These are phyloP conservation scores for Citrullus amarus DNA, from an alignment of 306 rosid genomes.

Conservation along the genomic window DNA sequence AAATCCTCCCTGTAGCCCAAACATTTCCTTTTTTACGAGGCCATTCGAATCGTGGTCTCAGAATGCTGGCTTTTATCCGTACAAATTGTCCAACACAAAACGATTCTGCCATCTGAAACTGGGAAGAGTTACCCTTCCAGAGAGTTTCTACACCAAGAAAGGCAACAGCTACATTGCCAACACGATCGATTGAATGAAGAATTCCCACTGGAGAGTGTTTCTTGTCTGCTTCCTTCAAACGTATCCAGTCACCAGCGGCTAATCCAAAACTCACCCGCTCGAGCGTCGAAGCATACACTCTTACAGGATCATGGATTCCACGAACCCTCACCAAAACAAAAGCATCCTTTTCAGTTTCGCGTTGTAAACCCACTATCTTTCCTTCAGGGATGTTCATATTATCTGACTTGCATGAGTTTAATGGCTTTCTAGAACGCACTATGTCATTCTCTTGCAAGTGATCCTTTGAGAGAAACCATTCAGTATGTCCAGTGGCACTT, in stretches of 20 bases:
- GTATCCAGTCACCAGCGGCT: slow-evolving; percentile 79
- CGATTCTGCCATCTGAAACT: slow-evolving; percentile 66
- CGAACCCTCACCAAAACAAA: slow-evolving; percentile 68
- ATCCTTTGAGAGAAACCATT: slow-evolving; percentile 82
- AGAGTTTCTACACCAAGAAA: slow-evolving; percentile 66
- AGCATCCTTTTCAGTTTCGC: slow-evolving; percentile 31
- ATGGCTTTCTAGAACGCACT: slow-evolving; percentile 73
- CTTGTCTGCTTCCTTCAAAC: slow-evolving; percentile 40
- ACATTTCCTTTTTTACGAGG: slow-evolving; percentile 41
- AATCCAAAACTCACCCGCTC: slow-evolving; percentile 70
- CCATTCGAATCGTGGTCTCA: slow-evolving; percentile 79
- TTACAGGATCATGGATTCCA: slow-evolving; percentile 68
- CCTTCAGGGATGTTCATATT: slow-evolving; percentile 78
- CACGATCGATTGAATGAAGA: slow-evolving; percentile 57
- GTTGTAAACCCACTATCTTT: slow-evolving; percentile 63
- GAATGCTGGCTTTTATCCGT: slow-evolving; percentile 38
- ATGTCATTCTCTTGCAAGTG: slow-evolving; percentile 66
- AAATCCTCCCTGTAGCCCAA: slow-evolving; percentile 64
- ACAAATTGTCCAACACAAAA: slow-evolving; percentile 73
- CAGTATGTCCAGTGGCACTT: slow-evolving; percentile 34
- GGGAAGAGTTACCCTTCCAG: slow-evolving; percentile 57
- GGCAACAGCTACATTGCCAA: slow-evolving; percentile 53
- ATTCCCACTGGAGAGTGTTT: slow-evolving; percentile 78
- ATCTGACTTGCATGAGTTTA: slow-evolving; percentile 50
- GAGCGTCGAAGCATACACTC: slow-evolving; percentile 45